Base-by-base conservation (phyloP, 169 alveolate species). In the Cryptosporidium sp. region DNA sequence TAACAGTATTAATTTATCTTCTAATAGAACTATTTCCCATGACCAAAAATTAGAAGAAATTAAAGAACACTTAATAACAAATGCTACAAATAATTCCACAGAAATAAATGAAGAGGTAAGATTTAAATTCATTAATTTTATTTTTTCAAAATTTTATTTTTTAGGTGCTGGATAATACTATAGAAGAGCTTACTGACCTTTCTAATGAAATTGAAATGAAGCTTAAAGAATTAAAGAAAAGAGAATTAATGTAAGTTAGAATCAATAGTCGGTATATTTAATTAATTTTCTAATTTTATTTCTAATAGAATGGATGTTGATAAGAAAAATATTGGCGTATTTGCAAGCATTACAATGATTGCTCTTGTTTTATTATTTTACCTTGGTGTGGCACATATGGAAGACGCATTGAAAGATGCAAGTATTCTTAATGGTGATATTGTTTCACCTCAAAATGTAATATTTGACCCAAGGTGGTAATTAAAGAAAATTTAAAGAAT, bases 341-440 rank as follows among this genome's bases (percentile, higher is more conserved):
- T 80, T 65, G 89, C 89, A 65, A 80, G 89, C 10, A 80, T 80
- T 21, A 80, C 89, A 51, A 80, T 80, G 89, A 80, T 80, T 62
- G 89, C 75, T 29, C 67, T 80, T 31, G 67, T 80, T 9, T n/a
- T 80, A 60, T 44, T 80, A 39, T 80, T 80, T 51, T 80, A 80
- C 42, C 75, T 80, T 62, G 89, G 89, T 1, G 75, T 80, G 26
- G 89, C 89, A 23, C 89, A 80, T 62, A 80, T 80, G 89, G 89
- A 80, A 26, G 89, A 80, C 29, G 89, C 89, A 39, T 80, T 80
- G 48, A 80, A 80, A 33, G 89, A 80, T 80, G 75, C 89, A 60
- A 80, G 51, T 6, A 62, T 80, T 29, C 51, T 80, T 31, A 26
- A 80, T 7, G 89, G 89, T 9, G 89, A 80, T 4, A 39, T 10